Percentiles rank a stretch among this genome's conserved stretches.
These are phyloP conservation scores for Lentithecium fluviatile DNA, from an alignment of 495 filamentous ascomycete genomes.

Conservation along the genomic window DNA sequence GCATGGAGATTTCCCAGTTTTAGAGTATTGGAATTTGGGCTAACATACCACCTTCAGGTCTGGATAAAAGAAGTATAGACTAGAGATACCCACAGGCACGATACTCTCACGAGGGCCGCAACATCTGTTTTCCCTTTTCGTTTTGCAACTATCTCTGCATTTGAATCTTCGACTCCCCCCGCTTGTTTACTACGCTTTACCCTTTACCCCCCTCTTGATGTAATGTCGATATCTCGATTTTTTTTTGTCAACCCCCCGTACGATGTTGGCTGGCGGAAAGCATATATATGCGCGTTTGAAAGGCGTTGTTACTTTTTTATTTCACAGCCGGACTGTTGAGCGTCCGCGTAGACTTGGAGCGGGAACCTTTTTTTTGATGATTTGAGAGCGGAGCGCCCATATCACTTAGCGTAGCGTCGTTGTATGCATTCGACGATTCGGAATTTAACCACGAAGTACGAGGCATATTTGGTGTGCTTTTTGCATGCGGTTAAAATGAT, in stretches of 20 bases:
- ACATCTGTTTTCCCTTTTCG: slow-evolving; percentile 4
- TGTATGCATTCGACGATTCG: no score
- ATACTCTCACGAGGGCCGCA: slow-evolving; percentile 16
- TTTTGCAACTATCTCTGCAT: no score
- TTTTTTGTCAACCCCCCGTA: no score
- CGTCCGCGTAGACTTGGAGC: slow-evolving; percentile 24
- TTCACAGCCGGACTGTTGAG: slow-evolving; percentile 34
- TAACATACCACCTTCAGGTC: slow-evolving; percentile 28
- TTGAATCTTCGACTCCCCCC: slow-evolving; percentile 1
- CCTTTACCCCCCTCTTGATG: not conserved
- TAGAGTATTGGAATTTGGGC: not conserved
- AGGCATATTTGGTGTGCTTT: not conserved
- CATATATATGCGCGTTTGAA: slow-evolving; percentile 2
- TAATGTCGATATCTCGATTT: slow-evolving; percentile 28
- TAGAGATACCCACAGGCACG: slow-evolving; percentile 29
- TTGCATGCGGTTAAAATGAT: no score
- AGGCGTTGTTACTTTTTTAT: slow-evolving; percentile 9
- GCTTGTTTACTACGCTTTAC: no score
- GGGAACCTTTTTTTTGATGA: slow-evolving; percentile 1
- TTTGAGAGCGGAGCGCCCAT: no score
- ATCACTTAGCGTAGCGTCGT: no score
- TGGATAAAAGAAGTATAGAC: slow-evolving; percentile 40
- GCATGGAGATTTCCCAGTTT: slow-evolving; percentile 11
- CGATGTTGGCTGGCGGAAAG: no score
- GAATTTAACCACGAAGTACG: not conserved